These are phyloP conservation scores for Blastocystis sp. DNA, from an alignment of 352 stramenopile species.

Conservation along the genomic window DNA sequence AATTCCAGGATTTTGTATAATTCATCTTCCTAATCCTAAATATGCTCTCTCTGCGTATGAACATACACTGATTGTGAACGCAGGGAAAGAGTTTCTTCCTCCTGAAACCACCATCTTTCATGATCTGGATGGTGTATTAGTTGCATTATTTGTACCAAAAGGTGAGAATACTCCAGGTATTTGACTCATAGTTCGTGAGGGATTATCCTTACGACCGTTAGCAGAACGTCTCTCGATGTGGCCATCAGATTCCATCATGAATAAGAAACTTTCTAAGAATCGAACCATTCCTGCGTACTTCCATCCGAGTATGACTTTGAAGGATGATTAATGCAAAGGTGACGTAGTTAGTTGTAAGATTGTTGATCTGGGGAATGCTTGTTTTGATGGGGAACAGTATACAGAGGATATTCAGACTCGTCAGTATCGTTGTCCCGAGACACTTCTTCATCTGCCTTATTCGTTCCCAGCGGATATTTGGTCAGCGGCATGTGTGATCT, in stretches of 20 bases:
- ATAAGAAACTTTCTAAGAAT: not conserved
- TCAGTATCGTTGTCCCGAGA: conserved; percentile 95
- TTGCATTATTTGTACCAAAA: conserved; percentile 4
- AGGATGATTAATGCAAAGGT: conserved; percentile 42
- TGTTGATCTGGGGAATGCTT: conserved; percentile 97
- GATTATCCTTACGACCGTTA: not conserved
- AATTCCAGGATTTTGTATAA: conserved; percentile 6
- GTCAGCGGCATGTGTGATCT: conserved; percentile 93
- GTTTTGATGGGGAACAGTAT: conserved; percentile 96
- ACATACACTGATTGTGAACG: conserved; percentile 5
- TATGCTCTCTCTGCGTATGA: conserved; percentile 49
- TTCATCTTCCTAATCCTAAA: conserved; percentile 45
- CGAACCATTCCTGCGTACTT: conserved; percentile 17
- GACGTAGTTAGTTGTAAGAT: conserved; percentile 76
- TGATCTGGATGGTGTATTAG: conserved; percentile 1
- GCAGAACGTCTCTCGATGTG: conserved; percentile 38
- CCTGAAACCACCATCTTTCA: conserved; percentile 36
- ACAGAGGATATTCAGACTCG: conserved; percentile 99
- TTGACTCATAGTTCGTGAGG: not conserved
- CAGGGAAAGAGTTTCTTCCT: conserved; percentile 38
- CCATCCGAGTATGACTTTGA: not conserved
- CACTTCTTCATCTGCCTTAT: conserved; percentile 89
- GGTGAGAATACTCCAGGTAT: too few relatives aligned
- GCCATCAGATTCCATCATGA: conserved; percentile 17
- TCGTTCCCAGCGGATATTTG: conserved; percentile 97